Conservation (phyloP, 305 asterid species). For the Salvia sclarea region DNA sequence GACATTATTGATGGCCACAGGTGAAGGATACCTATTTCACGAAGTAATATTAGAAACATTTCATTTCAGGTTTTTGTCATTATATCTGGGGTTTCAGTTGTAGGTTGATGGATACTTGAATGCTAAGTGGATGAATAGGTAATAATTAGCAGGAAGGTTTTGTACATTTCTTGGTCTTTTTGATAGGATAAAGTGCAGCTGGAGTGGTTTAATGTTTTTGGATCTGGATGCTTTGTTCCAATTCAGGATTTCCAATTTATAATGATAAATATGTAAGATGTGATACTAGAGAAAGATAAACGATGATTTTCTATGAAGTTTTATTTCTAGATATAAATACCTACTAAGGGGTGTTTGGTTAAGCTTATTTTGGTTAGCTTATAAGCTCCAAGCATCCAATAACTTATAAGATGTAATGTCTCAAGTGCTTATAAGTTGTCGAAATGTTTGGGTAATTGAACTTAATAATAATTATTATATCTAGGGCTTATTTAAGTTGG, state of each 20-base stretch:
- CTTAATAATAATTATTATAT: too few species aligned
- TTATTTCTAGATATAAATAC: not conserved
- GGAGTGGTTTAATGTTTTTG: constrained; percentile 23
- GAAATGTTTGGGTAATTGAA: too few species aligned
- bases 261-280: not conserved
- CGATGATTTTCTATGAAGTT: not conserved
- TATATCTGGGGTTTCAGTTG: constrained; percentile 3
- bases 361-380: too few species aligned
- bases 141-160: not conserved
- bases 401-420: too few species aligned
- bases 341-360: too few species aligned
- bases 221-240: not conserved
- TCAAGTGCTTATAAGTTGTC: too few species aligned
- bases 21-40: not conserved
- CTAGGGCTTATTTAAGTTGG: too few species aligned
- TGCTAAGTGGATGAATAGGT: not conserved
- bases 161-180: constrained; percentile 81
- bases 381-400: too few species aligned
- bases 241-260: not conserved
- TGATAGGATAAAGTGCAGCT: constrained; percentile 75
- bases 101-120: not conserved
- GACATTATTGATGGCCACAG: not conserved
- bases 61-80: constrained; percentile 6
- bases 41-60: not conserved
- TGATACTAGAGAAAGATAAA: not conserved